These are phyloP conservation scores for Candida smagusa DNA, from an alignment of 1,139 yeast genomes.

Conservation along the genomic window DNA sequence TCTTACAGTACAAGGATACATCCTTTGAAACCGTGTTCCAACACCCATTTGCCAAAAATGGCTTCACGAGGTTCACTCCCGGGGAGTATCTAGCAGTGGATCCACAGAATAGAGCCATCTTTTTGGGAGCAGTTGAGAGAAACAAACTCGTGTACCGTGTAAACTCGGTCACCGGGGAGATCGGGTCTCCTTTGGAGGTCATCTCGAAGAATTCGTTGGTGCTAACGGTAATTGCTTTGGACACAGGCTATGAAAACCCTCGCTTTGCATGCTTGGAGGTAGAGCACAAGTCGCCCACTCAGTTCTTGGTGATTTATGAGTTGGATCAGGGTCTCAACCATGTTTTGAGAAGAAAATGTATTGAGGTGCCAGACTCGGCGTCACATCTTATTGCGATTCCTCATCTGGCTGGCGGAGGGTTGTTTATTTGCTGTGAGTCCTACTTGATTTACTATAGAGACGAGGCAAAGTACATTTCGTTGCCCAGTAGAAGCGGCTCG, in stretches of 20 bases:
- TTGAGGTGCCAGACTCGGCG: slow-evolving; percentile 31
- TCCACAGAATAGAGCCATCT: slow-evolving; percentile 66
- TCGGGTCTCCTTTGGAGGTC: slow-evolving; percentile 76
- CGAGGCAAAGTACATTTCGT: slow-evolving; percentile 21
- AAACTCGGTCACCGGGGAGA: slow-evolving; percentile 41
- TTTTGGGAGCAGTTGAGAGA: slow-evolving; percentile 71
- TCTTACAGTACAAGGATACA: slow-evolving; percentile 48
- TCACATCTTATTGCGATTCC: slow-evolving; percentile 34
- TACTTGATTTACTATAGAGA: neutral
- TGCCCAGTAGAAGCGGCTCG: slow-evolving; percentile 42
- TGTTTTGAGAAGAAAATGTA: slow-evolving; percentile 45
- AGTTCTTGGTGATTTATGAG: slow-evolving; percentile 62
- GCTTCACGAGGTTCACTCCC: slow-evolving; percentile 71
- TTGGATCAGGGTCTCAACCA: slow-evolving; percentile 84
- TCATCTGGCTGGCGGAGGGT: slow-evolving; percentile 29
- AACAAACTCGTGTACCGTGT: slow-evolving; percentile 60
- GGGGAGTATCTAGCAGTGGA: slow-evolving; percentile 77
- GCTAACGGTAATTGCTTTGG: slow-evolving; percentile 55
- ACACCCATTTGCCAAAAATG: slow-evolving; percentile 74
- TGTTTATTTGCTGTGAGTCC: slow-evolving; percentile 37
- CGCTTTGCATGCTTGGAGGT: slow-evolving; percentile 76
- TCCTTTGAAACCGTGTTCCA: slow-evolving; percentile 50
- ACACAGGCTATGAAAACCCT: slow-evolving; percentile 80
- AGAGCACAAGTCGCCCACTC: slow-evolving; percentile 37
- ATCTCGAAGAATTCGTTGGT: slow-evolving; percentile 52